Evolutionary conservation across 305 asterid species (phyloP), one percentile per base, ranked within the genome.

Genomic region (Rubia tinctorum): DNA sequence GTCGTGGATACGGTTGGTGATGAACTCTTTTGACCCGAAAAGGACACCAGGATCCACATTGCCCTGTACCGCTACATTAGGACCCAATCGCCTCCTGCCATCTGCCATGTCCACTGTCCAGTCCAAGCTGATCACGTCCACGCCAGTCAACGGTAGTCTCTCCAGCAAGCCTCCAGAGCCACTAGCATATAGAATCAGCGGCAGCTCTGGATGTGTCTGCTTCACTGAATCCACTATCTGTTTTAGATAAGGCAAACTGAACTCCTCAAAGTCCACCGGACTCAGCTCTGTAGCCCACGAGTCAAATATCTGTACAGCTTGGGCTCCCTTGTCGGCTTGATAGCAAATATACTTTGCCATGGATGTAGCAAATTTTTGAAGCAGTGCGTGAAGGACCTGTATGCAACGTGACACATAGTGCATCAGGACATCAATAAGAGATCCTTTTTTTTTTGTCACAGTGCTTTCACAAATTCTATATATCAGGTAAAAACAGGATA

Each of bases 201-300:
- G 98, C 76, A 94, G 91, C 55, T 75, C 74, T 1, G 98, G 98
- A 75, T 95, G 99, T 58, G 94, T 92, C 64, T 66, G 84, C 71
- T 87, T 95, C 51, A 95, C 97, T 0, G 90, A 82, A 15, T 88
- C 95, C 30, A 95, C 98, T 2, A 95, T 92, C 73, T 78, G 92
- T 75, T 88, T 90, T 69, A 95, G 60, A 82, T 95, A 95, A 40
- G 98, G 99, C 62, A 95, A 83, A 72, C 99, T 95, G 84, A 95
- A 95, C 84, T 90, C 97, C 76, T 95, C 99, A 64, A 95, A 95
- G 75, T 95, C 98, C 1, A 89, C 90, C 0, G 99, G 99, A 86
- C 98, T 92, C 25, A 95, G 95, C 72, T 95, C 97, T 1, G 99
- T 95, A 69, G 99, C 99, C 98, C 99, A 95, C n/a, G 99, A 95